Base-by-base conservation (phyloP, 371 early-diverging fungal species). In the Syncephalis plumigaleata region DNA sequence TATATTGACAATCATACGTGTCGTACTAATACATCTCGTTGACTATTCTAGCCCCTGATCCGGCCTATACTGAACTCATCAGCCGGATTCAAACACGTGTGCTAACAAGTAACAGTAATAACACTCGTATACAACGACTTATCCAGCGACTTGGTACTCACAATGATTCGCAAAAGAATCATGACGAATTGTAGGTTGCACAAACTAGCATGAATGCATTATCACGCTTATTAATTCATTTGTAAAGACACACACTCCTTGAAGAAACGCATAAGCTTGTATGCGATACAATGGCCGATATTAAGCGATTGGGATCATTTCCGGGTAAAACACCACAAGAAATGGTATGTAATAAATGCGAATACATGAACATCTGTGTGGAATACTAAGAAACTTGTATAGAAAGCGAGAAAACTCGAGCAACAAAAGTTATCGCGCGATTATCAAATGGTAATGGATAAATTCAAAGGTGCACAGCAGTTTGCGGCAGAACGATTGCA, bases 371-470 rank as follows among this genome's bases (percentile, higher is more conserved):
- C 4, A 8, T 40, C 3, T 5, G n/a, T n/a, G 8, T 15, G 8
- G 21, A 21, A 3, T 8, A 16, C n/a, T 40, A 16, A 18, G n/a
- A n/a, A 5, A 16, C 40, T 40, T 8, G 4, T 25, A 21, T 58
- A 79, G 76, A 64, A 73, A 15, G 78, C 84, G 66, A 71, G 78
- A 47, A 80, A 83, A 62, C 61, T 83, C 22, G 78, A 78, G 44
- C 81, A 86, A 36, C 76, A 75, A 55, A 68, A 93, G 57, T 68
- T 96, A 31, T 83, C 86, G 22, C 87, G 84, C 46, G 94, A 96
- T 50, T 93, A 93, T 57, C 87, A 89, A 56, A 83, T 79, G 47
- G 87, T 89, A 1, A 52, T 94, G 27, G 73, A 69, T 27, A 81
- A 89, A 46, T 96, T 93, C 56, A 91, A 93, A 60, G 70, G 63